These are phyloP conservation scores for Fusarium sp. DNA, from an alignment of 2,329 filamentous ascomycete genomes.

Conservation along the genomic window DNA sequence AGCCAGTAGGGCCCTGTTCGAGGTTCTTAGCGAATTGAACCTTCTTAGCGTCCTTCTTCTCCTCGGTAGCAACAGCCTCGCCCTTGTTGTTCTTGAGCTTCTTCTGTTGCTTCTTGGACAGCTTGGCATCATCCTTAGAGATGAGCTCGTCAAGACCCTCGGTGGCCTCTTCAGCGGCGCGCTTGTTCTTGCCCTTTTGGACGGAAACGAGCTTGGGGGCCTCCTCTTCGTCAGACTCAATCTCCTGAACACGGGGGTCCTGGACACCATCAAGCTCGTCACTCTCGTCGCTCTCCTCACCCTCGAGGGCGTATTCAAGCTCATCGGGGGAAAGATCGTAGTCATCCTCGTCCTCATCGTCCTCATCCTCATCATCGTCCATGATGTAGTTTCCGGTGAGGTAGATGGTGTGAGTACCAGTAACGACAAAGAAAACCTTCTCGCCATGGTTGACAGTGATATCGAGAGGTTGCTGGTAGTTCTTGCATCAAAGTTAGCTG, in stretches of 20 bases:
- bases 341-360: conserved; percentile 74
- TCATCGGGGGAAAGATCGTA: conserved; percentile 87
- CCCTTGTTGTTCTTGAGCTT: conserved; percentile 99
- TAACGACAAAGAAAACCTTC: conserved; percentile 90
- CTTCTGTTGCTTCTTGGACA: conserved; percentile 97
- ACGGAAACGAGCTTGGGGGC: conserved; percentile 67
- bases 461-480: conserved; percentile 94
- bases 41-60: conserved; percentile 79
- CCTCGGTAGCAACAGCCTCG: conserved; percentile 75
- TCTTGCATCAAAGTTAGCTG: conserved; percentile 61
- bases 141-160: conserved; percentile 86
- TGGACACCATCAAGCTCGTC: conserved; percentile 83
- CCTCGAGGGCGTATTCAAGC: conserved; percentile 76
- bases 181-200: conserved; percentile 92
- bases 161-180: conserved; percentile 76
- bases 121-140: conserved; percentile 79
- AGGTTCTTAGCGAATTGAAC: conserved; percentile 99
- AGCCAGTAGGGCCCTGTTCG: conserved; percentile 91
- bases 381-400: conserved; percentile 97
- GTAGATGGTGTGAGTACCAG: conserved; percentile 88
- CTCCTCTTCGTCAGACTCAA: conserved; percentile 79
- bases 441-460: conserved; percentile 91
- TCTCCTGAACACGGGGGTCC: conserved; percentile 84
- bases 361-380: conserved; percentile 71
- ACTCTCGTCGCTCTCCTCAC: conserved; percentile 77